phyloP scores from a whole-genome alignment of 306 rosid genomes.

The Pyrus bretschneideri region DNA sequence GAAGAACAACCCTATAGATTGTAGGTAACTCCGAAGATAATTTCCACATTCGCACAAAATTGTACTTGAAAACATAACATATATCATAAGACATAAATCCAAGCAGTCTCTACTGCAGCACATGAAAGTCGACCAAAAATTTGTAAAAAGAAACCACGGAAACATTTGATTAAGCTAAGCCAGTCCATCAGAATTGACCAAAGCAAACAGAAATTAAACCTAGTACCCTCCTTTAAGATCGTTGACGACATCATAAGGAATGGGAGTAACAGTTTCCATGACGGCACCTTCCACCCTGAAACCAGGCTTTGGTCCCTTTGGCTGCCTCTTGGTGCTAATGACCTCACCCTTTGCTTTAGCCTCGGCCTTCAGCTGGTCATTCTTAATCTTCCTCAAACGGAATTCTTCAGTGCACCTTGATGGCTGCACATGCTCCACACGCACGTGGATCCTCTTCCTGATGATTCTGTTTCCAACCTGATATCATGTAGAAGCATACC shows the following conservation, averaged over 20 bases:
- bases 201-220: conserved; percentile 1
- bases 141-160: not conserved
- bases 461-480: conserved; percentile 79
- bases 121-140: not conserved
- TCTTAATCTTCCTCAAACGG: conserved; percentile 58
- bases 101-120: not conserved
- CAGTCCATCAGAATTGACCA: not conserved
- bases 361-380: conserved; percentile 66
- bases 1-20: not conserved
- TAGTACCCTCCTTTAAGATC: conserved; percentile 97
- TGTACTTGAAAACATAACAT: not conserved
- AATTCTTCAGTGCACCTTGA: conserved; percentile 83
- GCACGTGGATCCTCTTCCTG: conserved; percentile 83
- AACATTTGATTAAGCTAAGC: not conserved
- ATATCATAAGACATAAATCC: not conserved
- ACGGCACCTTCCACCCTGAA: conserved; percentile 88
- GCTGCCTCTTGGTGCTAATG: conserved; percentile 88
- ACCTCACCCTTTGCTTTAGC: conserved; percentile 72
- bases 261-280: conserved; percentile 88
- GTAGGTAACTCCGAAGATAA: not conserved
- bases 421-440: conserved; percentile 84
- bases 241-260: conserved; percentile 91
- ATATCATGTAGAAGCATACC: not conserved
- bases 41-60: not conserved
- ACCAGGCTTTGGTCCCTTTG: conserved; percentile 87